These are phyloP conservation scores for Ceratobasidium sp. DNA, from an alignment of 1,284 basidiomycete genomes.

Conservation along the genomic window DNA sequence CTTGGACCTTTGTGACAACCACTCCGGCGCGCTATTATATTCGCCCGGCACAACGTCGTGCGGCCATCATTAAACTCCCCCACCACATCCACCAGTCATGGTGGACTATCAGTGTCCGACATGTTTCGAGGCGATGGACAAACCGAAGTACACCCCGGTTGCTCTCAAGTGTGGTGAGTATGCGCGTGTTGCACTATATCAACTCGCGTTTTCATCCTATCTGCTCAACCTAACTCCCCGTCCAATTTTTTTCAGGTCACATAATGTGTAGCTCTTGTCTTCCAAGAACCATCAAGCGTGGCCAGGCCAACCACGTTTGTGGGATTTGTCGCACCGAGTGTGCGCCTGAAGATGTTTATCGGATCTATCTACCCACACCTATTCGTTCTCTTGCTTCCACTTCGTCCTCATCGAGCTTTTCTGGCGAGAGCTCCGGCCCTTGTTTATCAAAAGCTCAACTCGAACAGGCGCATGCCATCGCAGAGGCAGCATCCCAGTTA, in stretches of 20 bases:
- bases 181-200: not conserved
- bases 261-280: slow-evolving; percentile 37
- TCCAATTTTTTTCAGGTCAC: slow-evolving; percentile 16
- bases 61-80: slow-evolving; percentile 18
- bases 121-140: slow-evolving; percentile 23
- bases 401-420: not conserved
- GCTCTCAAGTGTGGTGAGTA: slow-evolving; percentile 42
- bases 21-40: slow-evolving; percentile 31
- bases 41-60: slow-evolving; percentile 3
- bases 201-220: not conserved
- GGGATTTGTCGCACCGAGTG: slow-evolving; percentile 39
- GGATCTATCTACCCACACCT: slow-evolving; percentile 16
- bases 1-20: slow-evolving; percentile 36
- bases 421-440: slow-evolving; percentile 4
- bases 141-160: slow-evolving; percentile 29
- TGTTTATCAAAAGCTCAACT: slow-evolving; percentile 18
- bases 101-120: slow-evolving; percentile 42
- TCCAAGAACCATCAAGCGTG: slow-evolving; percentile 24
- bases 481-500: slow-evolving; percentile 8
- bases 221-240: not conserved
- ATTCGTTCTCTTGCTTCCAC: not conserved
- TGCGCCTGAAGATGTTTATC: slow-evolving; percentile 22
- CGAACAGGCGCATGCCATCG: slow-evolving; percentile 24
- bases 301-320: slow-evolving; percentile 28
- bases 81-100: slow-evolving; percentile 42